phyloP scores from a whole-genome alignment of 192 early-diverging fungal genomes.

The Rhizophagus sp. region DNA sequence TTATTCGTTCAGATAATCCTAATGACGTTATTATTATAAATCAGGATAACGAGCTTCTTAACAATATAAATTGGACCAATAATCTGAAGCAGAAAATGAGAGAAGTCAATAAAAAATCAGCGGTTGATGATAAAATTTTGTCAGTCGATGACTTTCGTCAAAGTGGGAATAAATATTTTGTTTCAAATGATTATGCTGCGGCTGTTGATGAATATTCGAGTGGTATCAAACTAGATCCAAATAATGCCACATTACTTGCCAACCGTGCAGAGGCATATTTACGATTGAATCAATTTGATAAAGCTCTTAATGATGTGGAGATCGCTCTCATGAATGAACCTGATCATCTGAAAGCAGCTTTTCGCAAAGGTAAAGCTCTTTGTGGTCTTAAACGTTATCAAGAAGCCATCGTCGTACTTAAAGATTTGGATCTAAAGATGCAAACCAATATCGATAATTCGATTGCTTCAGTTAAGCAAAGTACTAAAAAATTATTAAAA shows the following conservation, averaged over 20 bases:
- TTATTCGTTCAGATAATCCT: not conserved
- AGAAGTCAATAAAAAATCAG: not conserved
- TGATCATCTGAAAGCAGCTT: constrained; percentile 2
- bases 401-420: constrained; percentile 1
- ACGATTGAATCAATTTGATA: not conserved
- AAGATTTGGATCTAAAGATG: not conserved
- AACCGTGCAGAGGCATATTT: constrained; percentile 16
- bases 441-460: not conserved
- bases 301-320: constrained; percentile 4
- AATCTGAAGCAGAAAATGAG: not conserved
- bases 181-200: not conserved
- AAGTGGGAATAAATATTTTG: not conserved
- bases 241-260: not conserved
- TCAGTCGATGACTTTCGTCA: not conserved
- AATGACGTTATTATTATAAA: not conserved
- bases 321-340: not conserved
- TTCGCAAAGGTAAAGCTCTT: constrained; percentile 3
- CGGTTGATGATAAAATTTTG: not conserved
- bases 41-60: not conserved
- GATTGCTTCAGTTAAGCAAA: not conserved
- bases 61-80: not conserved
- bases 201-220: not conserved
- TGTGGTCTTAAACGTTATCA: constrained; percentile 9
- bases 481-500: not conserved
- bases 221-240: not conserved